Evolutionary conservation across 305 asterid species (phyloP).

Genomic region (Rubia peregrina): DNA sequence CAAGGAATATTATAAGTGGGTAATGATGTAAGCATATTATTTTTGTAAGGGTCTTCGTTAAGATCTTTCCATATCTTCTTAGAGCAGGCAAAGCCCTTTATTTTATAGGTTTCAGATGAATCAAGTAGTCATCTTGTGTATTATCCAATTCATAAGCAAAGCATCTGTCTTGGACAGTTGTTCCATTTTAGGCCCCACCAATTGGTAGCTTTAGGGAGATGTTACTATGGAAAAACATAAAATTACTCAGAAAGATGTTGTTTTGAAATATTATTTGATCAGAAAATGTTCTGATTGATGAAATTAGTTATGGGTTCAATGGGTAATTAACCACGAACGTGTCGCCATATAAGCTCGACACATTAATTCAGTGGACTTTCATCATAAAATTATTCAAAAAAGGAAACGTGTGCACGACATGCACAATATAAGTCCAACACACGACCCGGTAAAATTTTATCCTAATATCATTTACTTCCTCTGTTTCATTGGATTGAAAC

Average conservation of each 20-base stretch:
- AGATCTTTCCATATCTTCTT: conserved; percentile 81
- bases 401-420: too few species aligned
- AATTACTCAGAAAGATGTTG: conserved; percentile 35
- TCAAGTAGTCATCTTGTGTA: conserved; percentile 38
- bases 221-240: conserved; percentile 27
- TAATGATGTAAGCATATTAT: conserved; percentile 47
- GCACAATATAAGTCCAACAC: too few species aligned
- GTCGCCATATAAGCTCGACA: too few species aligned
- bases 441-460: too few species aligned
- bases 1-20: conserved; percentile 72
- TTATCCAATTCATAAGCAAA: conserved; percentile 31
- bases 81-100: conserved; percentile 46
- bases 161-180: conserved; percentile 54
- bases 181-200: conserved; percentile 47
- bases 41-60: conserved; percentile 44
- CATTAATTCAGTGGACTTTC: too few species aligned
- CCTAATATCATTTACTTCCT: too few species aligned
- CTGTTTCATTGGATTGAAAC: too few species aligned
- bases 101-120: conserved; percentile 54
- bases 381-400: too few species aligned
- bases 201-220: conserved; percentile 48
- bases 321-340: too few species aligned
- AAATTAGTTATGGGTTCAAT: too few species aligned
- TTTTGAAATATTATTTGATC: background rate
- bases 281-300: too few species aligned